A percentile compares a stretch with the other conserved stretches of the same genome.
These are phyloP conservation scores for Fistulifera solaris DNA, from an alignment of 108 stramenopile genomes.

Conservation along the genomic window DNA sequence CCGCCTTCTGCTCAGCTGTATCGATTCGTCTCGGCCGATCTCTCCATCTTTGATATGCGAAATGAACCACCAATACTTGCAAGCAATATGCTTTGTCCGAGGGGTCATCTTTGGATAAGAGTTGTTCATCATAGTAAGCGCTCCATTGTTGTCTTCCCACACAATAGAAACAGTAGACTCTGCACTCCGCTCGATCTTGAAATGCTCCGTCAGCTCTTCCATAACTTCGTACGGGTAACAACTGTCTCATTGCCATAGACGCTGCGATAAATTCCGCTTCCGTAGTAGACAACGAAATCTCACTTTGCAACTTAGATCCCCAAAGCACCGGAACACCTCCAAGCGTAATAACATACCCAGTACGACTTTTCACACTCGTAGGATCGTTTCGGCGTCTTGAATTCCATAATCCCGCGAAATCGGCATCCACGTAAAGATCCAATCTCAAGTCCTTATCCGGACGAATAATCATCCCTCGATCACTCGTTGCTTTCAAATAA, in stretches of 20 bases:
- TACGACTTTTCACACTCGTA: not conserved
- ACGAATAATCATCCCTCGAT: conserved; percentile 19
- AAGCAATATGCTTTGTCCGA: conserved; percentile 23
- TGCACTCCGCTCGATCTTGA: conserved; percentile 3
- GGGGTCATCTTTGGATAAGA: conserved; percentile 20
- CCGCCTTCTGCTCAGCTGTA: conserved; percentile 19
- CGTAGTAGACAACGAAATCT: conserved; percentile 23
- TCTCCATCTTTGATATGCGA: conserved; percentile 6
- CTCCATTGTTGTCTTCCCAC: conserved; percentile 42
- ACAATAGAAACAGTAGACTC: conserved; percentile 26
- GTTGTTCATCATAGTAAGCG: conserved; percentile 8
- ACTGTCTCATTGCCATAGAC: conserved; percentile 16
- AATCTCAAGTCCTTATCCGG: conserved; percentile 12
- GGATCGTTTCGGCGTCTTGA: not conserved
- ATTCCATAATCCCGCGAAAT: conserved; percentile 19
- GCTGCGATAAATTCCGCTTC: conserved; percentile 25
- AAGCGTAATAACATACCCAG: conserved; percentile 12
- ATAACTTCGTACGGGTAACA: conserved; percentile 18
- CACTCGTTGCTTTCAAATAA: conserved; percentile 20
- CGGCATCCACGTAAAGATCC: conserved; percentile 34
- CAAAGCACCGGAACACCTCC: conserved; percentile 7
- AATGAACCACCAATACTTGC: conserved; percentile 29
- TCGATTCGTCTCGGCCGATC: not conserved
- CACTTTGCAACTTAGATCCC: conserved; percentile 25
- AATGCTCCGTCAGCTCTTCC: conserved; percentile 14